These are phyloP conservation scores for Leccinum broughii DNA, from an alignment of 768 basidiomycete species.

Conservation along the genomic window DNA sequence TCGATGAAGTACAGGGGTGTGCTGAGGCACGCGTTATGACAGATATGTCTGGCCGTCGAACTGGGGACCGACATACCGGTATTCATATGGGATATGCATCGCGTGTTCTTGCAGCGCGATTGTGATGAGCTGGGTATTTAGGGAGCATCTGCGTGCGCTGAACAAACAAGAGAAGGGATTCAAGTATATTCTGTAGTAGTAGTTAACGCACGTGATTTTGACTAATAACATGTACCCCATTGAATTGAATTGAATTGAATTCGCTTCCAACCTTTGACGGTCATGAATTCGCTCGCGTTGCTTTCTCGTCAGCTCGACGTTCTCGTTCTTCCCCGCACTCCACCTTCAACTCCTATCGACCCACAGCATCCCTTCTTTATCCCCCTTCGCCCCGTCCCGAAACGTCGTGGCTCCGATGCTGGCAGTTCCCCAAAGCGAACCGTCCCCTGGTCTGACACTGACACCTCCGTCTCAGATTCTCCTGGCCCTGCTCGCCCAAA, in stretches of 20 bases:
- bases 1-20: neutral
- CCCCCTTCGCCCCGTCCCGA: constrained; percentile 20
- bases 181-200: constrained; percentile 47
- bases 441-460: constrained; percentile 55
- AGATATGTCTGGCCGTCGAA: constrained; percentile 65
- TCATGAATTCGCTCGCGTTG: constrained; percentile 81
- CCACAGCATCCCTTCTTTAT: constrained; percentile 37
- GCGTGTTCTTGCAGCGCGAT: constrained; percentile 52
- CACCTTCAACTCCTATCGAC: constrained; percentile 54
- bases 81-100: constrained; percentile 75
- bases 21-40: constrained; percentile 7
- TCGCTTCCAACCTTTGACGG: neutral
- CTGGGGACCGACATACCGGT: constrained; percentile 74
- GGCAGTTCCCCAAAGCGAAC: constrained; percentile 44
- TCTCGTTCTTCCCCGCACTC: constrained; percentile 58
- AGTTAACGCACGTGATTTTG: constrained; percentile 8
- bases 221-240: neutral
- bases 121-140: constrained; percentile 50
- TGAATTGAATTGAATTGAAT: neutral
- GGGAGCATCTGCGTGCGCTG: constrained; percentile 41
- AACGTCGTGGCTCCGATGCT: constrained; percentile 31
- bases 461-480: constrained; percentile 39
- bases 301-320: constrained; percentile 83
- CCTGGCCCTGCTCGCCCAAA: constrained; percentile 39
- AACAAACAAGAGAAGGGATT: constrained; percentile 42